Evolutionary conservation across 106 monocot species (phyloP).

Genomic region (Gastrodia elata): DNA sequence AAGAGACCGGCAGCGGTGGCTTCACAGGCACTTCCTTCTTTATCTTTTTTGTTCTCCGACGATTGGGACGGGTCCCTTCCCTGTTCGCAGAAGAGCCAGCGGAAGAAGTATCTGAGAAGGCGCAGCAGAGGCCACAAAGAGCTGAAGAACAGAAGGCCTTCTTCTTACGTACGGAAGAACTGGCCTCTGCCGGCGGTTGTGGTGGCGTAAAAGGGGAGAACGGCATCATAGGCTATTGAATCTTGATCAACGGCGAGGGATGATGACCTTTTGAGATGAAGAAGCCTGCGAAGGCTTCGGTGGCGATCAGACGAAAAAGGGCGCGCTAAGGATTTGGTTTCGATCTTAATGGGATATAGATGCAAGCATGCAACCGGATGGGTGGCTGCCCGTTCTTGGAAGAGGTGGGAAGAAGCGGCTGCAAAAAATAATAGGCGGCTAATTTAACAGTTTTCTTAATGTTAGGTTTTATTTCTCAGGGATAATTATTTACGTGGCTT

Average conservation of each 20-base stretch:
- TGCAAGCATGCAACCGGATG: background rate
- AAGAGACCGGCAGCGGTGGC: background rate
- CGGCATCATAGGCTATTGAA: background rate
- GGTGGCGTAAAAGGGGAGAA: background rate
- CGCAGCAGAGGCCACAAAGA: conserved; percentile 1
- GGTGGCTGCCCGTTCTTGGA: background rate
- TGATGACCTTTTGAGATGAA: background rate
- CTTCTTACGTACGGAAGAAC: background rate
- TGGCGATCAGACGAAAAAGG: background rate
- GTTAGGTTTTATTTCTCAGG: no score
- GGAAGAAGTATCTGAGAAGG: background rate
- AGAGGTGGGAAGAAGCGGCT: background rate
- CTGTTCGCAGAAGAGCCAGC: background rate
- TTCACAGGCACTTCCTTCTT: background rate
- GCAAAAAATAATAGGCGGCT: background rate
- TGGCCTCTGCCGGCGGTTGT: background rate
- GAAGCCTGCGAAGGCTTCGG: background rate
- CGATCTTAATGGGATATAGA: background rate
- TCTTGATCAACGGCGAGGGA: background rate
- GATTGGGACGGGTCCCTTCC: background rate
- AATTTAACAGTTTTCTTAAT: no score
- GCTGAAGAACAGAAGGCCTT: background rate
- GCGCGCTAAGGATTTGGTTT: background rate
- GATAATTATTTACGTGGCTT: no score
- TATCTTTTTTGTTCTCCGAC: background rate